These are phyloP conservation scores for Thermochaetoides dissita DNA, from an alignment of 2,329 filamentous ascomycete genomes.

Conservation along the genomic window DNA sequence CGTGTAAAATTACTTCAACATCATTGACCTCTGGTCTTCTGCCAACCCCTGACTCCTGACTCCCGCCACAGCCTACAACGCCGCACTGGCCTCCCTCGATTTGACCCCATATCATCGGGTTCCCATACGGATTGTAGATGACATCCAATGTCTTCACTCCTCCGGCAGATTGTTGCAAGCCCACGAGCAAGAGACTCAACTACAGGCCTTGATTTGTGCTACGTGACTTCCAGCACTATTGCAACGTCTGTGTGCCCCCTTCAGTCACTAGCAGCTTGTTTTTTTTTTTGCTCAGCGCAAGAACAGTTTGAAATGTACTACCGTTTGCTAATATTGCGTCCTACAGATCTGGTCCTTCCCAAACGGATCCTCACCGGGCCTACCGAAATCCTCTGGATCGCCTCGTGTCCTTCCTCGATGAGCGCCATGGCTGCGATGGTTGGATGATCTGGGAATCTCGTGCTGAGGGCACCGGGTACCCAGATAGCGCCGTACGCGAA, in stretches of 20 bases:
- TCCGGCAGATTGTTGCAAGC: constrained; percentile 83
- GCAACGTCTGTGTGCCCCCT: constrained; percentile 33
- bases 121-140: no score
- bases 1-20: no score
- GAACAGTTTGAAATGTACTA: neutral
- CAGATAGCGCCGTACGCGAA: constrained; percentile 74
- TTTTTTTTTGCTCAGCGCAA: neutral
- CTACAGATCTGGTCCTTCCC: constrained; percentile 70
- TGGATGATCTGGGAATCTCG: constrained; percentile 99
- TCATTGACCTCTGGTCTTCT: no score
- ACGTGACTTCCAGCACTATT: constrained; percentile 72
- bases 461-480: constrained; percentile 90
- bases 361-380: constrained; percentile 76
- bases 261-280: neutral
- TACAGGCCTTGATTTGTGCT: constrained; percentile 84
- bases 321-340: neutral
- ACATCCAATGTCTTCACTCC: constrained; percentile 50
- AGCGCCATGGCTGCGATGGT: constrained; percentile 56
- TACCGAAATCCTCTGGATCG: constrained; percentile 88
- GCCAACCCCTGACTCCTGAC: no score
- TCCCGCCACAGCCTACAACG: no score
- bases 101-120: no score
- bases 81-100: no score
- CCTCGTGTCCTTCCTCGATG: constrained; percentile 76
- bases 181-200: constrained; percentile 74